Evolutionary conservation across 441 rosid species (phyloP).

Genomic region (Capsella rubella): DNA sequence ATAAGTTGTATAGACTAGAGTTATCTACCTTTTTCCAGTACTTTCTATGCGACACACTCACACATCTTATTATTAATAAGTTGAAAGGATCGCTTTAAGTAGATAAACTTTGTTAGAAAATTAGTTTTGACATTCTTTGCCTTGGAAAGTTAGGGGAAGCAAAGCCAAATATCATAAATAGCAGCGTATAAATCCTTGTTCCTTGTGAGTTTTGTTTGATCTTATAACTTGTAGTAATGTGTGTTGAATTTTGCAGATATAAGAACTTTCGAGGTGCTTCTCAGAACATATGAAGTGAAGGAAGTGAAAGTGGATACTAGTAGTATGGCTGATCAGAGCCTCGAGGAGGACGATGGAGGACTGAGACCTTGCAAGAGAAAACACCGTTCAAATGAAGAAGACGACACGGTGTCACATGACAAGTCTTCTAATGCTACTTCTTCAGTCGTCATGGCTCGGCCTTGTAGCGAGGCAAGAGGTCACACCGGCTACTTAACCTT

Average conservation of each 20-base stretch:
- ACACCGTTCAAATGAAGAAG: conserved; percentile 56
- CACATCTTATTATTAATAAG: neutral
- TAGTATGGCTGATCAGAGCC: conserved; percentile 27
- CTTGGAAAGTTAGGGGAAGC: neutral
- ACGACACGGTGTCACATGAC: conserved; percentile 33
- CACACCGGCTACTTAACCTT: conserved; percentile 92
- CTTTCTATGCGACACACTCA: neutral
- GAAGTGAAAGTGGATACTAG: conserved; percentile 57
- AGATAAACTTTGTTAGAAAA: neutral
- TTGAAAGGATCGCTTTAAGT: neutral
- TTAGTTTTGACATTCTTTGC: conserved; percentile 5
- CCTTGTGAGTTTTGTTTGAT: neutral
- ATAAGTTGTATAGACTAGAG: neutral
- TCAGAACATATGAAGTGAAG: conserved; percentile 78
- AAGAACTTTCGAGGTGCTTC: conserved; percentile 84
- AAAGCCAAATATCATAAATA: neutral
- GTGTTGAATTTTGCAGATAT: conserved; percentile 57
- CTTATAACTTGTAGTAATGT: conserved; percentile 10
- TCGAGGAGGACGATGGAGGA: conserved; percentile 47
- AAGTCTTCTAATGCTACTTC: conserved; percentile 36
- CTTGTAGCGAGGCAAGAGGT: conserved; percentile 76
- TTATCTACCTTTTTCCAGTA: neutral
- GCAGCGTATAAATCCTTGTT: neutral
- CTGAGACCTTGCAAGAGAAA: conserved; percentile 75
- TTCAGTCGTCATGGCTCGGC: conserved; percentile 65